Base-by-base conservation (phyloP, 345 rosid genomes). In the Chamaenerion angustifolium region DNA sequence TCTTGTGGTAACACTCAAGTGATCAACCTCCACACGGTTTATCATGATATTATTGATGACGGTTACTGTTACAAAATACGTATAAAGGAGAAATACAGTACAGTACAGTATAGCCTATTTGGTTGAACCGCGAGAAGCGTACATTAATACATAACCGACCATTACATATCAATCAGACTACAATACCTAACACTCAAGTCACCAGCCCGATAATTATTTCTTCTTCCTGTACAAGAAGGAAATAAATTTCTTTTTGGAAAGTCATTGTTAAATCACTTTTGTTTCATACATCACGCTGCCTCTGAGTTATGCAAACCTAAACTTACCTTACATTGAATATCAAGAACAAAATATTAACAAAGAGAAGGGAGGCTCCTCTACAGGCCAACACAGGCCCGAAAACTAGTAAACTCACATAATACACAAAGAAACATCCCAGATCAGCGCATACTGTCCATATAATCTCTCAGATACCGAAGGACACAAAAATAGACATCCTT, bases 311-410 rank as follows among this genome's bases (percentile, higher is more conserved):
- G 55, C 10, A 56, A 64, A 21, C 47, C 70, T 66, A 77, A 57
- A 57, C 81, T 79, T 79, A 65, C 68, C 78, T 72, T 72, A 68
- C 68, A 48, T 71, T 19, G 57, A 67, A 65, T 60, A 70, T 68
- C 45, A 81, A 50, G 68, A 63, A 71, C 60, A 71, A 81, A 75
- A 75, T 57, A 72, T 63, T 45, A 69, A 68, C 52, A 68, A 75
- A 74, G 40, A 68, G 59, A 57, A 64, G 69, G 76, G 61, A 70
- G 83, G 77, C 69, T 76, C 75, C 82, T 61, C 68, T 64, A 57
- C 78, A 69, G 56, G 70, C 75, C 77, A 68, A 66, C n/a, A 66
- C 68, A 65, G 58, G 46, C 62, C 79, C 42, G 68, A 69, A 63
- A 65, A 71, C 58, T 51, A 78, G 61, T 55, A 53, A 64, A 62